Evolutionary conservation across 352 stramenopile genomes (phyloP).

Genomic region (Pythium periplocum): DNA sequence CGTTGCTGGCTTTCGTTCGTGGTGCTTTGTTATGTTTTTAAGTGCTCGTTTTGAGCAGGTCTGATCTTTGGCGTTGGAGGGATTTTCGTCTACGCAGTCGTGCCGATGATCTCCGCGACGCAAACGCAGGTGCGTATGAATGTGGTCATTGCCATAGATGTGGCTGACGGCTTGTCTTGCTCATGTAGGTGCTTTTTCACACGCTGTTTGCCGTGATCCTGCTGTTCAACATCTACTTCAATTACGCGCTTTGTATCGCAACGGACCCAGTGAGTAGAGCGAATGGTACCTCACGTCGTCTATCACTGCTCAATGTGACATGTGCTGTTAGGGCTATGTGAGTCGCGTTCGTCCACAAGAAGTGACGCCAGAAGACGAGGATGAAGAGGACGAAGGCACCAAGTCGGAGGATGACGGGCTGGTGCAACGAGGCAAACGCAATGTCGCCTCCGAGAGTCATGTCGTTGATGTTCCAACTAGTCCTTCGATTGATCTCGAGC

Average conservation of each 20-base stretch:
- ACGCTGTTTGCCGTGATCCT: slow-evolving; percentile 5
- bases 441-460: too few species aligned
- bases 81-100: slow-evolving; percentile 22
- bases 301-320: too few species aligned
- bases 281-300: neutral
- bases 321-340: too few species aligned
- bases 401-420: too few species aligned
- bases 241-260: slow-evolving; percentile 32
- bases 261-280: slow-evolving; percentile 21
- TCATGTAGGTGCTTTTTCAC: slow-evolving; percentile 6
- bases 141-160: neutral
- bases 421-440: too few species aligned
- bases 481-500: too few species aligned
- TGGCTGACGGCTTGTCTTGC: neutral
- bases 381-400: too few species aligned
- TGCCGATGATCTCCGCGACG: slow-evolving; percentile 17
- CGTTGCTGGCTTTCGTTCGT: neutral
- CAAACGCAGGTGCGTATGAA: neutral
- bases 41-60: slow-evolving; percentile 8
- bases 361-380: too few species aligned
- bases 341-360: too few species aligned
- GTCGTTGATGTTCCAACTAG: too few species aligned
- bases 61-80: slow-evolving; percentile 21
- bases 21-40: too few species aligned
- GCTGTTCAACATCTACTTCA: slow-evolving; percentile 33